Evolutionary conservation across 2,329 filamentous ascomycete species (phyloP), one percentile per base, ranked within the genome.

Genomic region (Daldinia sp.): DNA sequence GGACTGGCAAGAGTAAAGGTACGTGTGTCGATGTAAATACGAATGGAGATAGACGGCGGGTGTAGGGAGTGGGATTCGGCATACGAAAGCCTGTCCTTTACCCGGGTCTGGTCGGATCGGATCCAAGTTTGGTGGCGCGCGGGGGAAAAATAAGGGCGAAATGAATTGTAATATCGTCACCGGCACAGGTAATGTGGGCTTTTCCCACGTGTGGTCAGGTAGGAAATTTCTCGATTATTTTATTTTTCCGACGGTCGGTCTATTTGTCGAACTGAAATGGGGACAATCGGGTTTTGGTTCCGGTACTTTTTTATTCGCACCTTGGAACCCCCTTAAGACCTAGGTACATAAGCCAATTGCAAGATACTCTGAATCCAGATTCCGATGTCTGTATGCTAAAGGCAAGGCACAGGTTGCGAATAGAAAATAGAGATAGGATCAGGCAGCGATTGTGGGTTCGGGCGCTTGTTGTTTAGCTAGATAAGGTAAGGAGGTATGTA

Each of bases 361-460:
- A 69, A 48, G 18, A 63, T 53, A 60, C 15, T 26, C 60, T 26
- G 26, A 60, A 60, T 51, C 35, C 35, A 64, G 55, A 57, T 56
- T 55, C 23, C 9, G 55, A 61, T 12, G 30, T 63, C 23, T 10
- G 59, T 56, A 51, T 37, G 51, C 41, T 28, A 54, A 65, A 39
- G 39, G 62, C 55, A 51, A 37, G 30, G 44, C 41, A 53, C 41
- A 44, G 41, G 37, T 41, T 41, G 56, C 39, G 53, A 59, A 55
- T 41, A 39, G 50, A 42, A 44, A 53, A 57, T 9, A 41, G 61
- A 58, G 51, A 58, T 42, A 44, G 35, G 30, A 58, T 68, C 42
- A 70, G 65, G 65, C 61, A 63, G 64, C 59, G 68, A 65, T 62
- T 51, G 68, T 60, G 41, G 57, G 37, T 58, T 53, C 28, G 26